phyloP scores from a whole-genome alignment of 768 basidiomycete genomes.

The Dioszegia hungarica region DNA sequence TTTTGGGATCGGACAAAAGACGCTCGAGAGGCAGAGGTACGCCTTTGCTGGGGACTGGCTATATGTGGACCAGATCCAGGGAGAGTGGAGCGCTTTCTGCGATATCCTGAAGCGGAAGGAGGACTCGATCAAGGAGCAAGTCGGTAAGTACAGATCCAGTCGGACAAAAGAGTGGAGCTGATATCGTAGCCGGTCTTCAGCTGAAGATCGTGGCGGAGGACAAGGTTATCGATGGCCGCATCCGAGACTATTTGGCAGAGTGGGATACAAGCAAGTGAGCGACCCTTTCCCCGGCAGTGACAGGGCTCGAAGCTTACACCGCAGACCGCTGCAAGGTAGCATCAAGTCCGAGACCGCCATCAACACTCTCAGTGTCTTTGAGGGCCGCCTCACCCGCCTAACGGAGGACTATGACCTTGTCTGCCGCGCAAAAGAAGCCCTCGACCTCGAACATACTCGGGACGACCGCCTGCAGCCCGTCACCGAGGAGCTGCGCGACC shows the following conservation, averaged over 20 bases:
- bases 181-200: constrained; percentile 78
- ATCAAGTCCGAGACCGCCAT: constrained; percentile 94
- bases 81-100: constrained; percentile 98
- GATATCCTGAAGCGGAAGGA: constrained; percentile 98
- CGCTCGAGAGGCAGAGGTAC: constrained; percentile 91
- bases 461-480: constrained; percentile 75
- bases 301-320: background rate
- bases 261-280: constrained; percentile 81
- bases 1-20: constrained; percentile 92
- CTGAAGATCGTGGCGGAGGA: constrained; percentile 99
- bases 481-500: constrained; percentile 87
- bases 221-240: constrained; percentile 94
- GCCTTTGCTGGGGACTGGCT: constrained; percentile 98
- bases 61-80: constrained; percentile 92
- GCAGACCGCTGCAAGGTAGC: constrained; percentile 80
- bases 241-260: constrained; percentile 79
- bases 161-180: background rate
- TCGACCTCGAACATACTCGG: constrained; percentile 85
- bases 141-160: constrained; percentile 58
- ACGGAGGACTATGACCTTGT: constrained; percentile 94
- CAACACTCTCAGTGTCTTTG: constrained; percentile 92
- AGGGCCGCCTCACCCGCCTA: constrained; percentile 79
- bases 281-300: background rate
- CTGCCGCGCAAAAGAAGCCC: constrained; percentile 91
- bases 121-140: constrained; percentile 95